phyloP scores from a whole-genome alignment of 768 basidiomycete species.

The Trametes cinnabarina region DNA sequence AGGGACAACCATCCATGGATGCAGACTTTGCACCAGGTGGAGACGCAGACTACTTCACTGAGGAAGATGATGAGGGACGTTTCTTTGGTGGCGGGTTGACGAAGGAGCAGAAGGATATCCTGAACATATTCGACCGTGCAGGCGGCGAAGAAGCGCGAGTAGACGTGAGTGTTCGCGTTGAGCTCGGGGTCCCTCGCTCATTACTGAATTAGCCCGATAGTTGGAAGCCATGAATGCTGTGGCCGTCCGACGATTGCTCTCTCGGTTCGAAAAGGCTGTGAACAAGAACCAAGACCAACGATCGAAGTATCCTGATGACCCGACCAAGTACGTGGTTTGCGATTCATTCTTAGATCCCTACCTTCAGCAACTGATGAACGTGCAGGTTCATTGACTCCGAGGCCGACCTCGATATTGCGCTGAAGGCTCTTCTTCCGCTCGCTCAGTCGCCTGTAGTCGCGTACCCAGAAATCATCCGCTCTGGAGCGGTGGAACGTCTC shows the following conservation, averaged over 20 bases:
- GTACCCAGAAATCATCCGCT: slow-evolving; percentile 86
- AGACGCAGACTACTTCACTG: slow-evolving; percentile 86
- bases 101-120: slow-evolving; percentile 88
- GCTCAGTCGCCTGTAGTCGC: slow-evolving; percentile 80
- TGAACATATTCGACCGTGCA: slow-evolving; percentile 88
- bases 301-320: slow-evolving; percentile 92
- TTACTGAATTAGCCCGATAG: slow-evolving; percentile 37
- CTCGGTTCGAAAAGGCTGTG: slow-evolving; percentile 82
- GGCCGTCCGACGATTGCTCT: slow-evolving; percentile 67
- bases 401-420: slow-evolving; percentile 84
- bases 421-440: slow-evolving; percentile 85
- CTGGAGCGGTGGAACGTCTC: slow-evolving; percentile 66
- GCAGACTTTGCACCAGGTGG: slow-evolving; percentile 74
- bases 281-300: slow-evolving; percentile 96
- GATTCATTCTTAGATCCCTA: background rate
- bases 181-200: slow-evolving; percentile 4
- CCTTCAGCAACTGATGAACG: background rate
- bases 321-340: slow-evolving; percentile 64
- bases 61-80: slow-evolving; percentile 89
- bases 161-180: slow-evolving; percentile 46
- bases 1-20: slow-evolving; percentile 30
- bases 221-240: slow-evolving; percentile 66
- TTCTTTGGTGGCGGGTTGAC: slow-evolving; percentile 95
- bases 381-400: slow-evolving; percentile 97
- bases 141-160: slow-evolving; percentile 61